Base-by-base conservation (phyloP, 2,329 filamentous ascomycete species). In the Hypocrella siamensis region DNA sequence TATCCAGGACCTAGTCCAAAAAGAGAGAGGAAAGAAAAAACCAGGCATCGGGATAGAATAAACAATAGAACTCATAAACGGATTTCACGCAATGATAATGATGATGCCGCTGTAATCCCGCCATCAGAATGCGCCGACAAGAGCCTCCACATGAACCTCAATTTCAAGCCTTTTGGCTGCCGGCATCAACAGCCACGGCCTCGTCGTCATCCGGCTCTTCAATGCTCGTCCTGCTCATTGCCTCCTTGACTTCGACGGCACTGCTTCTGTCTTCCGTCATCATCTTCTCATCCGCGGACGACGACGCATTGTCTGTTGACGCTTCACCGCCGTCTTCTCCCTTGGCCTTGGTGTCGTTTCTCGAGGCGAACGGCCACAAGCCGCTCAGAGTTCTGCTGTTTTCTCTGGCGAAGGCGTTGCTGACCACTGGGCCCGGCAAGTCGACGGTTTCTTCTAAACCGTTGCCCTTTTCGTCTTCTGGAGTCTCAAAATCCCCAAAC, bases 401-500 rank as follows among this genome's bases (percentile, higher is more conserved):
- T 27, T 54, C 57, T 30, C 52, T 55, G 8, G 59, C 53, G n/a
- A n/a, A 2, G 66, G 67, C 32, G 73, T 65, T 6, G 72, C 57
- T 0, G 65, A 60, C 3, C 71, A 53, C 3, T 70, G 70, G 40
- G 67, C 65, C 34, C 73, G 50, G 3, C n/a, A 64, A 54, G 17
- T 55, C 57, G 10, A 61, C 54, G 5, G 49, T 46, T 4, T 50
- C 49, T 19, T 46, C 43, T 6, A 39, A 45, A 4, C 43, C 41
- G n/a, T 32, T 32, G 8, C 17, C 30, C 17, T 44, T 42, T 9
- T 56, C 57, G 31, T 64, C 56, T 46, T 75, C 72, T 9, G 73
- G 67, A 56, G 79, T 71, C 40, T 71, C 73, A 42, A 79, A 79
- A 35, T 79, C 76, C 11, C 74, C 75, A 54, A 79, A 70, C 43